Conservation (phyloP, 176 grass and related monocot genomes). For the Guadua angustifolia region DNA sequence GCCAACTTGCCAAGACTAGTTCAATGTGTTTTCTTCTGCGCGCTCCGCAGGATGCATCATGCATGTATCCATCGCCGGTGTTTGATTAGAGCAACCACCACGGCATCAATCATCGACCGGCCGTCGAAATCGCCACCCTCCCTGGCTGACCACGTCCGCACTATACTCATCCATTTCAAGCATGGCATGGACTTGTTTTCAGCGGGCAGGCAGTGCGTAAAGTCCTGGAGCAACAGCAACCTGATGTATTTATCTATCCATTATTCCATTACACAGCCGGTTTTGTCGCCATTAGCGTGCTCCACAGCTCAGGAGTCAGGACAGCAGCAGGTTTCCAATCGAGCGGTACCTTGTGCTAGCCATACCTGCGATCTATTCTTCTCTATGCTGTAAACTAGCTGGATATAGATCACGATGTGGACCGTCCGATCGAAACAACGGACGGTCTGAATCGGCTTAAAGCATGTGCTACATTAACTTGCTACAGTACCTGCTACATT, state of each 20-base stretch:
- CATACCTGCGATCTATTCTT: too few species aligned
- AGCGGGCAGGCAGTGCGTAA: neutral
- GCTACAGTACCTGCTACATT: too few species aligned
- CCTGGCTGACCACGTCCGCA: neutral
- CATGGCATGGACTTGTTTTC: conserved; percentile 30
- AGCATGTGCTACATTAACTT: too few species aligned
- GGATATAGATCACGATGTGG: neutral
- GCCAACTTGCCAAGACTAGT: neutral
- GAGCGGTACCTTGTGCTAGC: too few species aligned
- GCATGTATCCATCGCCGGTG: neutral
- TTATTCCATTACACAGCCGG: neutral
- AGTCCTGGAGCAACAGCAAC: conserved; percentile 17
- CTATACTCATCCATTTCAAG: neutral
- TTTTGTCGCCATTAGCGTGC: neutral
- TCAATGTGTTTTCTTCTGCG: neutral
- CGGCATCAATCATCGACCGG: neutral
- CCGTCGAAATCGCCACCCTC: conserved; percentile 17
- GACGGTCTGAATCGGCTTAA: too few species aligned
- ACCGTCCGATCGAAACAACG: too few species aligned
- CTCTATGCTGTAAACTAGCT: too few species aligned
- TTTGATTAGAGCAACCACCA: neutral
- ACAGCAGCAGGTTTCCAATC: neutral
- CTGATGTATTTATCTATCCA: neutral
- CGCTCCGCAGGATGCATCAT: too few species aligned
- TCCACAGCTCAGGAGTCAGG: neutral